Base-by-base conservation (phyloP, 169 alveolate species). In the Eimeria acervulina region DNA sequence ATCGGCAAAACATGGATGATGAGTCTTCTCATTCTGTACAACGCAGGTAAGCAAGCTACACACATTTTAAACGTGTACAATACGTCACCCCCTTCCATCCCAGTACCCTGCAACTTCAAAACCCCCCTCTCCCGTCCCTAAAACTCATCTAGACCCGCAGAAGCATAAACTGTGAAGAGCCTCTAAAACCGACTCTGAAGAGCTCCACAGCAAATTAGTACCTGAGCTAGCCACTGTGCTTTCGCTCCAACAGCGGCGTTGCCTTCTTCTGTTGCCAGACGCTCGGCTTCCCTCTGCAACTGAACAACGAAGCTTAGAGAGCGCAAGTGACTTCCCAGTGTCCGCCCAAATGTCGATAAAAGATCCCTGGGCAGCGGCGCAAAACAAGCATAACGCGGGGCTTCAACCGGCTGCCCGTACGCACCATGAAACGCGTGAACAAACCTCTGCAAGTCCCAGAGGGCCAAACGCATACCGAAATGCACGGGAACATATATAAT, bases 151-250 rank as follows among this genome's bases (percentile, higher is more conserved):
- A 12, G 28, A 12, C 33, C 42, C 28, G 47, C 0, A 15, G n/a
- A 5, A 81, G 10, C 5, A 31, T 81, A 26, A 6, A 23, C 2
- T 47, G 31, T 42, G 19, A 44, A 12, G 6, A 17, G 42, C 42
- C 13, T 8, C 13, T 52, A 21, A 44, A 80, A 33, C 42, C 6
- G 4, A 26, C 15, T 31, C 66, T 7, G 7, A 80, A 80, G 23
- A 76, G 36, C 28, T 4, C 40, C 66, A 81, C n/a, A 19, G 72
- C 31, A n/a, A 26, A 12, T 68, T 10, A 17, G 68, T 61, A 85
- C 93, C 93, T 85, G 93, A 15, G 93, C 74, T 42, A 85, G 80
- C 93, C 93, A 85, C 93, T 85, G 80, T 8, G 93, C 93, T 31
- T 85, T 85, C 80, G 93, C 78, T 33, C 63, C 81, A 52, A 85